Percentiles rank a stretch among this genome's conserved stretches.
phyloP scores from a whole-genome alignment of 176 grass and related monocot genomes.

The Oryza glumipatula region DNA sequence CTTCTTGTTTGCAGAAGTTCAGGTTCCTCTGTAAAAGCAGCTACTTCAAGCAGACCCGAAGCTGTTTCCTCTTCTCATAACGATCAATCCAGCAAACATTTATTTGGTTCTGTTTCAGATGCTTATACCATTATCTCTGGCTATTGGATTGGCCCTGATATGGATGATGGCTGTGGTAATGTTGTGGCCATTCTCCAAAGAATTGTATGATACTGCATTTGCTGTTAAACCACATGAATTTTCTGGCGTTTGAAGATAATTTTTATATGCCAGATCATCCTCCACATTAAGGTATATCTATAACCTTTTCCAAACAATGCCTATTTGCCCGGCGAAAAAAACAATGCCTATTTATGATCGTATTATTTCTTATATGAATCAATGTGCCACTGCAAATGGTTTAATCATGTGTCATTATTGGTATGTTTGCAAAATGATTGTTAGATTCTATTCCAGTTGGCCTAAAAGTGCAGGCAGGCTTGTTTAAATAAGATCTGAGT shows the following conservation, averaged over 20 bases:
- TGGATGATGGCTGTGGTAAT: slow-evolving; percentile 62
- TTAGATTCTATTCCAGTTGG: slow-evolving; percentile 20
- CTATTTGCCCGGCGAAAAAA: too few species aligned
- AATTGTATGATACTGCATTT: slow-evolving; percentile 24
- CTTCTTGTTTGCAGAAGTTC: background rate
- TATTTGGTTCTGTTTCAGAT: background rate
- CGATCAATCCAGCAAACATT: background rate
- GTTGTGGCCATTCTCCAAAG: slow-evolving; percentile 52
- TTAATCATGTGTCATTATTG: background rate
- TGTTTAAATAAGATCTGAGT: background rate
- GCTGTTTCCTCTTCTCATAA: background rate
- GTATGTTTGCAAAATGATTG: background rate
- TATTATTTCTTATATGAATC: background rate
- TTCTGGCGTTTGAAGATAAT: slow-evolving; percentile 1
- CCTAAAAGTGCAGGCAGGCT: background rate
- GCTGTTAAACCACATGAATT: background rate
- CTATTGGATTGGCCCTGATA: slow-evolving; percentile 61
- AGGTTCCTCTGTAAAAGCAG: slow-evolving; percentile 9
- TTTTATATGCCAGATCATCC: background rate
- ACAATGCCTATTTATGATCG: too few species aligned
- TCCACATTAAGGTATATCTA: background rate
- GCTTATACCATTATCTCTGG: slow-evolving; percentile 42
- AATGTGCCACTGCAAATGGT: background rate
- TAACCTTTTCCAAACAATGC: background rate
- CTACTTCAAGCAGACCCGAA: slow-evolving; percentile 1